Base-by-base conservation (phyloP, 1,139 yeast genomes). In the Candida sanyaensis region DNA sequence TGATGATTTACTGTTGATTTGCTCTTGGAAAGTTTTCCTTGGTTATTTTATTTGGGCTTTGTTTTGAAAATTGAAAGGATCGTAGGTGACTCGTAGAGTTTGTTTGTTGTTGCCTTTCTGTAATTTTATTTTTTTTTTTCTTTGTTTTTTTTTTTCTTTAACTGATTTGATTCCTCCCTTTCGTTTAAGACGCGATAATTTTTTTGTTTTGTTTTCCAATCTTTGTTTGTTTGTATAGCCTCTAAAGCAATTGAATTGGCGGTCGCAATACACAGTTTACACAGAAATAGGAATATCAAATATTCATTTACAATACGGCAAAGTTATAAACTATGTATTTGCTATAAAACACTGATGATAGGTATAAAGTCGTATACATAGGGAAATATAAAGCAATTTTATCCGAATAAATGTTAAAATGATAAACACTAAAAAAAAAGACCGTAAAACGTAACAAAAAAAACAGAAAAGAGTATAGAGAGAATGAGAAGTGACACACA, bases 131-230 rank as follows among this genome's bases (percentile, higher is more conserved):
- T 21, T 9, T 21, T 39, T 29, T 13, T 29, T 29, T 39, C 10
- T 9, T 39, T 13, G 6, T 39, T 39, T 12, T 36, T 36, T 17
- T 5, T 23, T 28, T n/a, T n/a, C 34, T 38, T 13, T 38, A 26
- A 24, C n/a, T 28, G 33, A n/a, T 4, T 36, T 36, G 33, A 6
- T 23, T 28, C 26, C n/a, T 13, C 41, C 41, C 41, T 38, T 38
- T 38, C 41, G 32, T 11, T 28, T 28, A 21, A 29, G 34, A 39
- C 42, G 42, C 42, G 42, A 28, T n/a, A 13, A 24, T 36, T 36
- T 24, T 36, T 21, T n/a, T 23, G 27, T 3, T 23, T 26, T 24
- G 13, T 36, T 6, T 21, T 26, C 21, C 21, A 17, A 17, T 36
- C 5, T 36, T 24, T 13, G n/a, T 17, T 32, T 26, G 28, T 26